Percentiles rank a stretch among this genome's conserved stretches.
Evolutionary conservation across 495 filamentous ascomycete genomes (phyloP).

Genomic region (Neurospora tetrasperma): DNA sequence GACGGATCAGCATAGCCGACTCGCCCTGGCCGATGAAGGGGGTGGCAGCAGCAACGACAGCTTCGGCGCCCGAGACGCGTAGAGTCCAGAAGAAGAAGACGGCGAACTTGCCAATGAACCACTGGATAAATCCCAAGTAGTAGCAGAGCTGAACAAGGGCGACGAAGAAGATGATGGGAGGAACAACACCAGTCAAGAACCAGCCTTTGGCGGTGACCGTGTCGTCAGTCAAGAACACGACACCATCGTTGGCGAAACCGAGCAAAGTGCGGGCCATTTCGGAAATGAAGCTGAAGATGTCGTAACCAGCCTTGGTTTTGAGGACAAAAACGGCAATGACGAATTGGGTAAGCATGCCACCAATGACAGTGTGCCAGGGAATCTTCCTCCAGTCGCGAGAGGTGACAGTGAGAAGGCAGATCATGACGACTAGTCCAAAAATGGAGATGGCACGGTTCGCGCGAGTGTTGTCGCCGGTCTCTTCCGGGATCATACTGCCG

Average conservation of each 20-base stretch:
- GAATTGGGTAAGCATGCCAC: conserved; percentile 79
- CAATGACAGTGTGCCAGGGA: conserved; percentile 78
- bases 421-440: conserved; percentile 68
- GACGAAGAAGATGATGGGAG: conserved; percentile 89
- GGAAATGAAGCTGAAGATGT: conserved; percentile 85
- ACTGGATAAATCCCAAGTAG: conserved; percentile 70
- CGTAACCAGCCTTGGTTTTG: conserved; percentile 60
- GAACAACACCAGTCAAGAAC: conserved; percentile 66
- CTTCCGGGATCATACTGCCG: conserved; percentile 61
- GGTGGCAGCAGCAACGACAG: conserved; percentile 85
- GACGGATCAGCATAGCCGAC: conserved; percentile 82
- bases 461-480: conserved; percentile 64
- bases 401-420: conserved; percentile 54
- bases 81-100: conserved; percentile 85
- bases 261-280: conserved; percentile 57
- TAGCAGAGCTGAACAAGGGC: conserved; percentile 74
- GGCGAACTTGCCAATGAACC: conserved; percentile 78
- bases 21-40: conserved; percentile 93
- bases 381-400: conserved; percentile 62
- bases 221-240: conserved; percentile 55
- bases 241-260: conserved; percentile 59
- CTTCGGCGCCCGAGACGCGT: conserved; percentile 84
- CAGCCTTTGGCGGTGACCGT: conserved; percentile 36
- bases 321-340: conserved; percentile 81
- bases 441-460: conserved; percentile 68